Base-by-base conservation (phyloP, 139 green algal genomes). In the Chlorella sp. region DNA sequence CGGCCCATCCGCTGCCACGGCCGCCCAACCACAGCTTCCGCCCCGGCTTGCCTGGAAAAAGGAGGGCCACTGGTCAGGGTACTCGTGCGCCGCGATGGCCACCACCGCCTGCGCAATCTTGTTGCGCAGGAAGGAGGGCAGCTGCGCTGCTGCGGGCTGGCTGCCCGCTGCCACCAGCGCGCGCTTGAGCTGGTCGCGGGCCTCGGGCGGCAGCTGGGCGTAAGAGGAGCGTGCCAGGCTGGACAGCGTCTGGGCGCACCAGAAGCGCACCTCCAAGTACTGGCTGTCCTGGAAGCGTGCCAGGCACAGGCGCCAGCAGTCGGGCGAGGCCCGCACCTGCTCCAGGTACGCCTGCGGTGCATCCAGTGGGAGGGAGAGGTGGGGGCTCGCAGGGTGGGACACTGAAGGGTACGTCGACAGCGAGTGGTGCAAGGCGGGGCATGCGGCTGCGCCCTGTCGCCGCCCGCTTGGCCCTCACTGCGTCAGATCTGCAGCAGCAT, bases 221-320 rank as follows among this genome's bases (percentile, higher is more conserved):
- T 88, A 80, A 18, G 56, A 28, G 32, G 20, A 12, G 9, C 64
- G 44, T 34, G 67, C 51, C 83, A 78, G 64, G 51, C 64, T 41
- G 47, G 23, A 56, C 9, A 79, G 67, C 80, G 80, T 70, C 67
- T 85, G 67, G 20, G 67, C 86, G 90, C 97, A 99, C 97, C 97
- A 99, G 87, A 99, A 99, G 60, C 94, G 93, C 65, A 99, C 96
- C 87, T 99, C 97, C 32, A 80, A 56, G 83, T 96, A 96, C 21
- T 41, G 3, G 2, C 90, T 95, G 21, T 74, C 30, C 6, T 87
- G 82, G 65, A 97, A 96, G 9, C 92, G 91, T n/a, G 94, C 87
- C 1, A 96, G 41, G 85, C 95, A 98, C 2, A 98, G 80, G 70
- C 87, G 80, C 95, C 93, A 98, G 57, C 86, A 89, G 5, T 95